These are phyloP conservation scores for Lachnellula willkommii DNA, from an alignment of 2,329 filamentous ascomycete genomes.

Conservation along the genomic window DNA sequence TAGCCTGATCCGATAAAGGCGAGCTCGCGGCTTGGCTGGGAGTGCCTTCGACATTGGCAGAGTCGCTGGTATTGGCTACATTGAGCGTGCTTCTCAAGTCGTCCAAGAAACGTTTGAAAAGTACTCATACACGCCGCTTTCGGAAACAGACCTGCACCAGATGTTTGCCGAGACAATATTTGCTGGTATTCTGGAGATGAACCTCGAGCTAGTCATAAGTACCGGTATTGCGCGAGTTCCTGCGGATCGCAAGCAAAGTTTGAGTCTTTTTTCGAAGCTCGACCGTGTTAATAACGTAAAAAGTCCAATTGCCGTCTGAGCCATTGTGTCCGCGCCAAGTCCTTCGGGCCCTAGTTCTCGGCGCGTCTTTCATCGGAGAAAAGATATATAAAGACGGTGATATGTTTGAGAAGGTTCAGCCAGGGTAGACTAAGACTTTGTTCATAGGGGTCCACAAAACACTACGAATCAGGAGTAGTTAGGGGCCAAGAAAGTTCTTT, in stretches of 20 bases:
- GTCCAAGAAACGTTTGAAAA: neutral
- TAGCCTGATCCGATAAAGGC: slow-evolving; percentile 27
- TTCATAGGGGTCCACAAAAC: no score
- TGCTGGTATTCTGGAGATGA: slow-evolving; percentile 23
- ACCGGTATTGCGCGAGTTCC: neutral
- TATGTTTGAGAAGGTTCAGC: no score
- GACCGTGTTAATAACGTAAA: no score
- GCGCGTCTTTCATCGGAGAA: no score
- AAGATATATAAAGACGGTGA: no score
- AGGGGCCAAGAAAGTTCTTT: no score
- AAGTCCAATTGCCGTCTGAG: no score
- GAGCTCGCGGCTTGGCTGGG: slow-evolving; percentile 24
- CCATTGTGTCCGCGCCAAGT: no score
- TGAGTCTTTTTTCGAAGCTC: no score
- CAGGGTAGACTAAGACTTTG: no score
- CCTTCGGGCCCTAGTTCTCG: no score
- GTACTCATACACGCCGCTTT: slow-evolving; percentile 1
- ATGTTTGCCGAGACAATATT: slow-evolving; percentile 39
- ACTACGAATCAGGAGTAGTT: no score
- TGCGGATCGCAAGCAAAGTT: slow-evolving; percentile 1
- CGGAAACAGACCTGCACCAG: slow-evolving; percentile 37
- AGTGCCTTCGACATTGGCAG: slow-evolving; percentile 28
- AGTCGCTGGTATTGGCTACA: slow-evolving; percentile 26
- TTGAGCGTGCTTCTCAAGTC: slow-evolving; percentile 6
- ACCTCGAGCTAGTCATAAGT: neutral